Conservation (phyloP, 1,139 yeast species). For the Hyphopichia khmerensis region DNA sequence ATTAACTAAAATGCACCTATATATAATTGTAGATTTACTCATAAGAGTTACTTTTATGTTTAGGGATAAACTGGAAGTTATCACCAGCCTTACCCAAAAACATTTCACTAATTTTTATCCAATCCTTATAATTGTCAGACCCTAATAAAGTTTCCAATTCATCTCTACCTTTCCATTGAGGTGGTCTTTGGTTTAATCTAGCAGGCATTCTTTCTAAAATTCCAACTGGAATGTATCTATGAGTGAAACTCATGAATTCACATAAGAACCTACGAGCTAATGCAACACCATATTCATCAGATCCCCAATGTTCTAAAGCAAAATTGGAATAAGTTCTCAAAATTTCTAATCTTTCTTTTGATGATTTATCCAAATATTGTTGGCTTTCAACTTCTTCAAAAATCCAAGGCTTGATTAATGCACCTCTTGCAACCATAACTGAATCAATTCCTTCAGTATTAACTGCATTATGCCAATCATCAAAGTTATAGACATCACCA, state of each 20-base stretch:
- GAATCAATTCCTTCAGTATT: constrained; percentile 76
- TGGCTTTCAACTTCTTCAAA: constrained; percentile 91
- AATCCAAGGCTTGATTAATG: constrained; percentile 97
- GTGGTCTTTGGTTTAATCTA: constrained; percentile 89
- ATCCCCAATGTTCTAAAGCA: constrained; percentile 97
- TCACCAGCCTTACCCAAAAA: constrained; percentile 84
- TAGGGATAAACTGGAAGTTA: constrained; percentile 78
- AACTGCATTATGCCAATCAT: constrained; percentile 85
- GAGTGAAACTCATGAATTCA: constrained; percentile 91
- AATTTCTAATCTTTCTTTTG: constrained; percentile 83
- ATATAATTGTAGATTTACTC: constrained; percentile 19
- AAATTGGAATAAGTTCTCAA: constrained; percentile 66
- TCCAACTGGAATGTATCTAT: constrained; percentile 92
- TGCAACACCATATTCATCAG: constrained; percentile 91
- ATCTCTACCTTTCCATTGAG: constrained; percentile 90
- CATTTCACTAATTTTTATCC: constrained; percentile 98
- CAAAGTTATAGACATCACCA: constrained; percentile 85
- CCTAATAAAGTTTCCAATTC: constrained; percentile 90
- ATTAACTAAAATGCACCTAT: constrained; percentile 1
- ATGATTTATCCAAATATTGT: constrained; percentile 86
- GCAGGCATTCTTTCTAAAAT: constrained; percentile 87
- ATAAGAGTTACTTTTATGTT: constrained; percentile 89
- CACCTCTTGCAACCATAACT: constrained; percentile 98
- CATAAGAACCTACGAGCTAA: constrained; percentile 88
- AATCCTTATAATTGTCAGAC: constrained; percentile 80